These are phyloP conservation scores for Starmerella kuoi DNA, from an alignment of 805 yeast genomes.

Conservation along the genomic window DNA sequence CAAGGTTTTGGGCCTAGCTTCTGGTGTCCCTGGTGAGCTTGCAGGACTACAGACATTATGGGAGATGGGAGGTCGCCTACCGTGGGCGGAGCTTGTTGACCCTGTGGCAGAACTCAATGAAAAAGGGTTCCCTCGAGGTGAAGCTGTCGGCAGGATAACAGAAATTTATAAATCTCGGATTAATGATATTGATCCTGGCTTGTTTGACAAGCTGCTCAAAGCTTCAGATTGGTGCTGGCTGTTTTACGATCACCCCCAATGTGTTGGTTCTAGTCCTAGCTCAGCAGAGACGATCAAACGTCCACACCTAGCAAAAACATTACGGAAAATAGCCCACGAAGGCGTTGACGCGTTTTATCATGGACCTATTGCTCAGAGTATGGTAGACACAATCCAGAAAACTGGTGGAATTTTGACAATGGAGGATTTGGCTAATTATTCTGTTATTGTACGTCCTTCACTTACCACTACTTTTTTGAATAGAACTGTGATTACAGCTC, in stretches of 20 bases:
- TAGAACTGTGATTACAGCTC: conserved; percentile 42
- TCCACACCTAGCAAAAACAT: conserved; percentile 51
- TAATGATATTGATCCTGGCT: conserved; percentile 28
- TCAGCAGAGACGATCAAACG: conserved; percentile 28
- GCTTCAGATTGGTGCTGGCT: conserved; percentile 28
- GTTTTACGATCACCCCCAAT: conserved; percentile 14
- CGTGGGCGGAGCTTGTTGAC: conserved; percentile 60
- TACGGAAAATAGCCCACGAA: conserved; percentile 55
- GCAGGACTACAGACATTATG: conserved; percentile 63
- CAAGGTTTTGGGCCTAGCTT: conserved; percentile 73
- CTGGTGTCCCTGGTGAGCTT: conserved; percentile 84
- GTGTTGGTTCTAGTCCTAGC: neutral
- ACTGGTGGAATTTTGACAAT: conserved; percentile 56
- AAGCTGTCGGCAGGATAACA: conserved; percentile 36
- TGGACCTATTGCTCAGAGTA: conserved; percentile 55
- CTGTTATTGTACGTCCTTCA: conserved; percentile 37
- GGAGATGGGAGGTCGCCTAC: conserved; percentile 45
- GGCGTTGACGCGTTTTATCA: conserved; percentile 79
- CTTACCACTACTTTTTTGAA: conserved; percentile 34
- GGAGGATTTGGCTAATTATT: conserved; percentile 57
- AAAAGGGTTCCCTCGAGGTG: conserved; percentile 49
- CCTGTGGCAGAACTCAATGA: conserved; percentile 62
- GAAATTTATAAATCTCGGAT: conserved; percentile 12
- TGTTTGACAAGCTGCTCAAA: conserved; percentile 3
- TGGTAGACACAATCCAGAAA: conserved; percentile 39